Percentiles rank a stretch among this genome's conserved stretches.
phyloP scores from a whole-genome alignment of 768 basidiomycete genomes.

The Tylopilus sp. region DNA sequence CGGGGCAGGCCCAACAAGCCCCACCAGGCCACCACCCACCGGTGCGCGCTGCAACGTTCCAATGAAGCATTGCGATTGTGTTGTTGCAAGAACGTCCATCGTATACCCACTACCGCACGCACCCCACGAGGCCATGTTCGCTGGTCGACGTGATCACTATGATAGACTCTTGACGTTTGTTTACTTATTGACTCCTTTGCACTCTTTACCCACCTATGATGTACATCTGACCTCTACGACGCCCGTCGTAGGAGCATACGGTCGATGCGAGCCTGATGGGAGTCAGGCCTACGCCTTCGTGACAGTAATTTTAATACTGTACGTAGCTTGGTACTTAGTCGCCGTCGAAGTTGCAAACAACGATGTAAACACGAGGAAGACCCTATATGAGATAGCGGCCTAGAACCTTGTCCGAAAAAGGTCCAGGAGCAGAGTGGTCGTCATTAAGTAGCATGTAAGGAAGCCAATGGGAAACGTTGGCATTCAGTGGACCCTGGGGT shows the following conservation, averaged over 20 bases:
- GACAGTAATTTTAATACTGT: slow-evolving; percentile 14
- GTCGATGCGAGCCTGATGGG: slow-evolving; percentile 11
- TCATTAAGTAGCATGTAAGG: slow-evolving; percentile 13
- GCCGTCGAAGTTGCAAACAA: slow-evolving; percentile 17
- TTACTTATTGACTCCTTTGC: slow-evolving; percentile 21
- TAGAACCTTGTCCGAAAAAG: slow-evolving; percentile 23
- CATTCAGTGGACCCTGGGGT: slow-evolving; percentile 2
- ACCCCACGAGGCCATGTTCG: slow-evolving; percentile 12
- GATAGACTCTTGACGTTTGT: slow-evolving; percentile 12
- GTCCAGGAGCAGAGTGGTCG: slow-evolving; percentile 18
- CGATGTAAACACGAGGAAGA: slow-evolving; percentile 28
- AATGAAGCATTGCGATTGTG: slow-evolving; percentile 13
- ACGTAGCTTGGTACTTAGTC: slow-evolving; percentile 18
- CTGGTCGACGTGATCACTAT: slow-evolving; percentile 21
- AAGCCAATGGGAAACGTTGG: slow-evolving; percentile 8
- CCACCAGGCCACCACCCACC: slow-evolving; percentile 24
- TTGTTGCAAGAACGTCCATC: not conserved
- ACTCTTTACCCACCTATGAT: slow-evolving; percentile 3
- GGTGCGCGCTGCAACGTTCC: slow-evolving; percentile 30
- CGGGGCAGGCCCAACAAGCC: slow-evolving; percentile 19
- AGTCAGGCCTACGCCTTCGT: slow-evolving; percentile 8
- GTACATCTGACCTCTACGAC: slow-evolving; percentile 10
- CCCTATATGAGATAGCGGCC: slow-evolving; percentile 17
- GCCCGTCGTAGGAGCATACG: slow-evolving; percentile 6
- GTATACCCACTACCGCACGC: not conserved